Evolutionary conservation across 352 stramenopile species (phyloP), one percentile per base, ranked within the genome.

Genomic region (Globisporangium heterothallicum): DNA sequence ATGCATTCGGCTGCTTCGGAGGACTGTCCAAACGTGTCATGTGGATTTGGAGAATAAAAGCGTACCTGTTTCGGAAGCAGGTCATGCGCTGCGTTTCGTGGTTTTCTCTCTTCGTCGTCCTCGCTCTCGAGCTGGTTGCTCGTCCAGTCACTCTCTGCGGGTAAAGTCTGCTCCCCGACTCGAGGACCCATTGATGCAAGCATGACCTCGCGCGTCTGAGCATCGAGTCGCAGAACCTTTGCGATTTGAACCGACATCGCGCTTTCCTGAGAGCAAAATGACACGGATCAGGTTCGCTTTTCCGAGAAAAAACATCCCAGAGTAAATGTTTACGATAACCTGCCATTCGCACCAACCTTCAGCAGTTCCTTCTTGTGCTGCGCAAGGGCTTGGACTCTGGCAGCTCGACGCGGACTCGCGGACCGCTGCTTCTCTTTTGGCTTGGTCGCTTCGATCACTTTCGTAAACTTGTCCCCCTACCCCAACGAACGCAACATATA

Each of bases 401-500:
- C n/a, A 12, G n/a, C 10, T 10, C 45, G 53, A 6, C 19, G 21
- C 1, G 38, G 29, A 38, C 27, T 55, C n/a, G 27, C 21, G 10
- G 27, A 8, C 8, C 24, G 45, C 1, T 13, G 29, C 4, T 55
- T 27, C 12, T 44, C 38, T 27, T n/a, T 50, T n/a, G 40, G 35
- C 21, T 54, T 56, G 1, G 56, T 70, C 8, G 55, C 49, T 12
- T 48, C 58, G 49, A 78, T 61, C 10, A 74, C 18, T 32, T 71
- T 69, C 13, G 66, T 55, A 51, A 61, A 74, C 25, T 78, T 78
- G 18, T 46, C 63, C 43, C 72, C 68, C 68, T 78, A 49, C 19
- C 40, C 4, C 16, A 9, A 57, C 24, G 22, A 13, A 2, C 16
- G 29, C 13, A 1, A 42, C 18, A 32, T 14, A 26, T 1, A 29